Evolutionary conservation across 768 basidiomycete genomes (phyloP), one percentile per base, ranked within the genome.

Genomic region (Nidula microcarpa): DNA sequence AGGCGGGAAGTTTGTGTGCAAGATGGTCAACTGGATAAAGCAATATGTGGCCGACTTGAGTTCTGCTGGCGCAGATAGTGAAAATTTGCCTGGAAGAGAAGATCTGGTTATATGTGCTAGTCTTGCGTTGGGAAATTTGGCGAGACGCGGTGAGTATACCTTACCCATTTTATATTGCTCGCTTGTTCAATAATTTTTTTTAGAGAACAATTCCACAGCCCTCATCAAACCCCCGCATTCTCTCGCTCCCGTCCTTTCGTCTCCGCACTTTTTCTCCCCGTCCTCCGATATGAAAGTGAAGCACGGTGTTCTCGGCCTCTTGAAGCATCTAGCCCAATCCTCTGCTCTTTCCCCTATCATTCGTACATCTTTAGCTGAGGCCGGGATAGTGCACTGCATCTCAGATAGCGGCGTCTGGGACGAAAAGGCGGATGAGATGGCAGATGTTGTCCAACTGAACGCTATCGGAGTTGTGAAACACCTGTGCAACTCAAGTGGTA

Each of bases 381-480:
- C 83, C 10, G 79, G 79, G 17, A 73, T 95, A 35, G 73, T 96
- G 39, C 79, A 80, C 41, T 68, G 74, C 16, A 76, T 95, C 17
- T 70, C 80, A 5, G 68, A 69, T 33, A 89, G 86, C 50, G 80
- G 80, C 4, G 77, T 90, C 14, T 96, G 85, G 84, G 79, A 79
- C 44, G 79, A 83, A 54, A 81, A 80, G 55, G 70, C 80, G n/a
- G 91, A 96, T 65, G 77, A 74, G 49, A 85, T 94, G 77, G 86
- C 88, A 5, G 88, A 93, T 51, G 80, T 91, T 18, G 84, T 98
- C 1, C 96, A 98, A 67, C 75, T 94, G 5, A 85, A 85, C 47
- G 91, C 91, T 0, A 89, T 98, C 49, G 93, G 93, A 1, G 79
- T 93, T 6, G 81, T 87, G 14, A 99, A 98, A 68, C 91, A 96